phyloP scores from a whole-genome alignment of 2,329 filamentous ascomycete genomes.

The Chaetomium olivaceum region DNA sequence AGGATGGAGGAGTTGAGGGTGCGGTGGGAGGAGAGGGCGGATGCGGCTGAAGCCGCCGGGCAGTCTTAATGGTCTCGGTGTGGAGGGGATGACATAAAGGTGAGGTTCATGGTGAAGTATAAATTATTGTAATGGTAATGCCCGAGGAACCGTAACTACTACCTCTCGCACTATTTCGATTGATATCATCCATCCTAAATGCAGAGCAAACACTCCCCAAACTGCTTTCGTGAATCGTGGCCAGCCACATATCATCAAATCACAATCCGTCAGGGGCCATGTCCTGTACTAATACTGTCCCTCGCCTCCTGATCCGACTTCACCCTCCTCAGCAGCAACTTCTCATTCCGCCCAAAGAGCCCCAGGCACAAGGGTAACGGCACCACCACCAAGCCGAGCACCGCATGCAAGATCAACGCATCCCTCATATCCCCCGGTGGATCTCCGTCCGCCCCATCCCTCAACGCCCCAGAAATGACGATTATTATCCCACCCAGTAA shows the following conservation, averaged over 20 bases:
- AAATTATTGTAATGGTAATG: constrained; percentile 16
- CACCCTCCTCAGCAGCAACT: constrained; percentile 53
- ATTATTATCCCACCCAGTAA: constrained; percentile 83
- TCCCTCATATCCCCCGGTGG: constrained; percentile 73
- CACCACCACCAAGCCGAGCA: constrained; percentile 63
- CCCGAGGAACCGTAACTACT: not conserved
- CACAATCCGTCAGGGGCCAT: not conserved
- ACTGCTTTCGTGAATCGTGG: not conserved
- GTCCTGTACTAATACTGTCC: constrained; percentile 22
- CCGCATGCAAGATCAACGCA: constrained; percentile 76
- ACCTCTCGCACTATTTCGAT: not conserved
- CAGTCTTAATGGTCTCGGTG: not conserved
- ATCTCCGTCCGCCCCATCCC: constrained; percentile 50
- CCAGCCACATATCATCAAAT: not conserved
- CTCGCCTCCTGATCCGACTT: constrained; percentile 43
- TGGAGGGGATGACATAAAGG: not conserved
- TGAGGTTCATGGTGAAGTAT: not conserved
- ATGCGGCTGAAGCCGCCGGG: not conserved
- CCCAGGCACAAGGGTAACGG: constrained; percentile 71
- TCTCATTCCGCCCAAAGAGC: constrained; percentile 62
- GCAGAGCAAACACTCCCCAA: not conserved
- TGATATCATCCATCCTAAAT: not conserved
- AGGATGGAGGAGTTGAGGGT: constrained; percentile 70
- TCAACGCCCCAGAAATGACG: constrained; percentile 75
- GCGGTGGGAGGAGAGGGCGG: constrained; percentile 60